Evolutionary conservation across 805 yeast genomes (phyloP), one percentile per base, ranked within the genome.

Genomic region (Starmerella sirachaensis): DNA sequence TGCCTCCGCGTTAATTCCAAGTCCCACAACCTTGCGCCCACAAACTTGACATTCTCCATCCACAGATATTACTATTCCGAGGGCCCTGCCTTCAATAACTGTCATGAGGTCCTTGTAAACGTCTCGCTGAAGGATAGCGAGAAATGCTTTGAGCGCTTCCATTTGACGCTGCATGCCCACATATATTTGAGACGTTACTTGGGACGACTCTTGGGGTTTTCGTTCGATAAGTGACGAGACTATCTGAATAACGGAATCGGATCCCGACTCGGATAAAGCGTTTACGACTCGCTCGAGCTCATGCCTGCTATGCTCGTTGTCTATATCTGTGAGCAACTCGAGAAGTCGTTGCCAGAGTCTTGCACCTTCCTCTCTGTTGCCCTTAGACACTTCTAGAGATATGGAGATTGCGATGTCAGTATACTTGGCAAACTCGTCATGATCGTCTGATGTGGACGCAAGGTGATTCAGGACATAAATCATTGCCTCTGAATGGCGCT

Each of bases 21-120:
- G 55, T 0, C 95, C 94, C 75, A 85, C 77, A 23, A 85, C 60
- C 16, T 62, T 61, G 44, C 74, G 74, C 1, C 83, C 86, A 57
- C 96, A 86, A 0, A 78, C 70, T 24, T 78, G 78, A 56, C 96
- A 86, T 33, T 67, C 72, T 25, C 66, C 62, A 19, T 62, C 61
- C 19, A 59, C 60, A 1, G 65, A 47, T 2, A 68, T 64, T 0
- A 76, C 63, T 84, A 93, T 78, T 0, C 95, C 96, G 25, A 60
- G 56, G 0, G 63, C 47, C 17, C 69, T 61, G 23, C 64, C 61
- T 2, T 49, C 43, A 10, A 68, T 62, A 9, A 78, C 59, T 2
- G 50, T 45, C 10, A 62, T 52, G 53, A 76, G 58, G 42, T 69
- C 66, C 16, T 59, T 59, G 47, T 61, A 68, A 1, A 78, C 72